phyloP scores from a whole-genome alignment of 192 early-diverging fungal genomes.

The Allomyces arbusculus region DNA sequence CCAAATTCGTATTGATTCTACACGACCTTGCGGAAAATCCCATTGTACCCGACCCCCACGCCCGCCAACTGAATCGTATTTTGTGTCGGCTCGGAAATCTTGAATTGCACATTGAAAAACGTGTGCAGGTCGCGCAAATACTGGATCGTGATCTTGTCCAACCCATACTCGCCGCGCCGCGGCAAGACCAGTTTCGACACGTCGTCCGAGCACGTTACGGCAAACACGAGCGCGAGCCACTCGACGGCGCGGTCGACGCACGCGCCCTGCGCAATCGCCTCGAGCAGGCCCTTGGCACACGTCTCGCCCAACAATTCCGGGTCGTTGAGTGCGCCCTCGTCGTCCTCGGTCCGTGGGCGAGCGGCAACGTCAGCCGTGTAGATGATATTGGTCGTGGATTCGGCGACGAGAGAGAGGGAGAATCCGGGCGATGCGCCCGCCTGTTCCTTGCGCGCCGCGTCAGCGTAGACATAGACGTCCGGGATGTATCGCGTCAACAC shows the following conservation, averaged over 20 bases:
- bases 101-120: slow-evolving; percentile 83
- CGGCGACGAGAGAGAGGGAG: slow-evolving; percentile 74
- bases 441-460: slow-evolving; percentile 24
- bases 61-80: not conserved
- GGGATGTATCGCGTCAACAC: slow-evolving; percentile 84
- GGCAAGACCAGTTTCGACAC: slow-evolving; percentile 40
- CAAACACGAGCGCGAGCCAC: slow-evolving; percentile 66
- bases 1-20: not conserved
- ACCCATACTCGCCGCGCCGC: not conserved
- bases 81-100: slow-evolving; percentile 21
- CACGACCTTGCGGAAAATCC: not conserved
- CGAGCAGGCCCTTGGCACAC: slow-evolving; percentile 56
- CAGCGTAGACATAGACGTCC: slow-evolving; percentile 93
- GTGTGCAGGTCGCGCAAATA: slow-evolving; percentile 71
- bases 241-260: slow-evolving; percentile 77
- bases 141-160: slow-evolving; percentile 35
- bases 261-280: slow-evolving; percentile 71
- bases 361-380: slow-evolving; percentile 74
- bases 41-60: not conserved
- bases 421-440: slow-evolving; percentile 65
- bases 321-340: not conserved
- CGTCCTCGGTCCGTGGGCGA: slow-evolving; percentile 17
- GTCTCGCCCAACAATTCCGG: slow-evolving; percentile 31
- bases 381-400: slow-evolving; percentile 64
- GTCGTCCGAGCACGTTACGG: slow-evolving; percentile 80